Conservation (phyloP, 2,329 filamentous ascomycete species). For the Gnomoniopsis smithogilvyi region DNA sequence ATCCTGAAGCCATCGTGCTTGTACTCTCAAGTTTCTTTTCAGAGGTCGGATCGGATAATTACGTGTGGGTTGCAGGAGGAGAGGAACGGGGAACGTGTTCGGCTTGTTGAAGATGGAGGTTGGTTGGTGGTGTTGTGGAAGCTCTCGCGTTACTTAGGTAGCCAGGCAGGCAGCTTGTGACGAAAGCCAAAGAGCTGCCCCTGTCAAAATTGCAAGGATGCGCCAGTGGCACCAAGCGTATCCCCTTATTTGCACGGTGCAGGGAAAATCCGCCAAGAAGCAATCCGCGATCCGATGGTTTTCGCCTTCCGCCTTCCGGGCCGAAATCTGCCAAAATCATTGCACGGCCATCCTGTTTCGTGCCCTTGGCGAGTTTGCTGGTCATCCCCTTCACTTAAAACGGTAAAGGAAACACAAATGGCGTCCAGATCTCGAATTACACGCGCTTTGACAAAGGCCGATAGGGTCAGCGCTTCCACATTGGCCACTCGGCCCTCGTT, state of each 20-base stretch:
- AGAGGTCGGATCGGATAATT: background rate
- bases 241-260: background rate
- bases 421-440: slow-evolving; percentile 12
- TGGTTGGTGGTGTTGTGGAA: slow-evolving; percentile 1
- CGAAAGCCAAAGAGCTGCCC: slow-evolving; percentile 16
- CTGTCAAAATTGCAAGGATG: background rate
- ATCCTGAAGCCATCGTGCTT: slow-evolving; percentile 77
- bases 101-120: slow-evolving; percentile 6
- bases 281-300: background rate
- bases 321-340: too few relatives aligned
- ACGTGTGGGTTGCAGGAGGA: background rate
- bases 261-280: background rate
- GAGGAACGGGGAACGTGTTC: background rate
- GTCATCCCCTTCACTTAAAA: background rate
- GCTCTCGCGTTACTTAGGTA: slow-evolving; percentile 7
- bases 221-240: background rate
- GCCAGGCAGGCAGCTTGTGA: slow-evolving; percentile 22
- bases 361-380: background rate
- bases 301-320: background rate
- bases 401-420: background rate
- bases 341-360: too few relatives aligned
- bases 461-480: slow-evolving; percentile 6
- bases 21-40: slow-evolving; percentile 1
- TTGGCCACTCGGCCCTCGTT: slow-evolving; percentile 5
- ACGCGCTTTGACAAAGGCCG: slow-evolving; percentile 12